A percentile compares a stretch with the other conserved stretches of the same genome.
Conservation (phyloP, 805 yeast genomes). For the Yarrowia sp. region DNA sequence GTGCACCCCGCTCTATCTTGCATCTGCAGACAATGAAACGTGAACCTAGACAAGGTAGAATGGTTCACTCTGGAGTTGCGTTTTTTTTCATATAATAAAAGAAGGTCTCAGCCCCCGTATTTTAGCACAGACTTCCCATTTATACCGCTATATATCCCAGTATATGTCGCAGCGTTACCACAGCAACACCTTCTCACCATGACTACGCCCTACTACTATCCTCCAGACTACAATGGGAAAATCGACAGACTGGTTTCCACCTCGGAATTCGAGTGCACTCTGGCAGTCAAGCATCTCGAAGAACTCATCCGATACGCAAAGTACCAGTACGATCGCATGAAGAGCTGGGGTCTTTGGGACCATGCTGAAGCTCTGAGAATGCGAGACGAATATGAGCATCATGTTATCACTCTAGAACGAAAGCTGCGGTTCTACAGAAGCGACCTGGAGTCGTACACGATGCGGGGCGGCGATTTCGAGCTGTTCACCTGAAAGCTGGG, state of each 20-base stretch:
- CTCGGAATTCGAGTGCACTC: neutral
- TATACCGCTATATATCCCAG: no score
- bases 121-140: no score
- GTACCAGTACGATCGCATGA: neutral
- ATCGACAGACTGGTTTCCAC: neutral
- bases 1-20: constrained; percentile 5
- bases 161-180: no score
- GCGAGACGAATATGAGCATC: neutral
- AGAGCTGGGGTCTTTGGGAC: neutral
- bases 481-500: neutral
- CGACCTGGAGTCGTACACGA: neutral
- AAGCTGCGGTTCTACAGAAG: constrained; percentile 10
- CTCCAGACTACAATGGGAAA: neutral
- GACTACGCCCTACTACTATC: neutral
- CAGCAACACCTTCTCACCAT: neutral
- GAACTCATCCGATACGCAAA: constrained; percentile 4
- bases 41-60: no score
- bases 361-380: neutral
- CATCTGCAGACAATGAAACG: neutral
- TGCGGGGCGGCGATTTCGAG: neutral
- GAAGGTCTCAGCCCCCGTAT: no score
- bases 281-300: constrained; percentile 3
- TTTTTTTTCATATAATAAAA: neutral
- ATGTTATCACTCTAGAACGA: neutral
- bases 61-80: no score